Evolutionary conservation across 2,329 filamentous ascomycete genomes (phyloP).

Genomic region (Blastomyces parvus): DNA sequence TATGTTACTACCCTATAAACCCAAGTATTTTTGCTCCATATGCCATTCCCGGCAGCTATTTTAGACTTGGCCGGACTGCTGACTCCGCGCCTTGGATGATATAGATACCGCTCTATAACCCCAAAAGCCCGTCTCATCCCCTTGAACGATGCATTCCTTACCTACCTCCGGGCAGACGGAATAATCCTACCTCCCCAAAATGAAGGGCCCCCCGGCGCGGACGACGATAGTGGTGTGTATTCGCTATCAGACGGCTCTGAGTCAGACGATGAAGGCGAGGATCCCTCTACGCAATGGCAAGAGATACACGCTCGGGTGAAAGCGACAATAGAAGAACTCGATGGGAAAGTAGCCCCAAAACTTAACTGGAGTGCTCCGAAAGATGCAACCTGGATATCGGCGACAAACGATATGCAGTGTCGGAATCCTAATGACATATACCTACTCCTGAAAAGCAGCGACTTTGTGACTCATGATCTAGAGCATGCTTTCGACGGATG

Average conservation of each 20-base stretch:
- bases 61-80: neutral
- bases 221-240: conserved; percentile 52
- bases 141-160: conserved; percentile 63
- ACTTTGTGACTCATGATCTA: conserved; percentile 88
- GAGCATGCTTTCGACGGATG: conserved; percentile 85
- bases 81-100: conserved; percentile 6
- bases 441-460: conserved; percentile 83
- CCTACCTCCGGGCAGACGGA: conserved; percentile 84
- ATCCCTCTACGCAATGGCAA: conserved; percentile 48
- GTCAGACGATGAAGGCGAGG: conserved; percentile 49
- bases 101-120: conserved; percentile 65
- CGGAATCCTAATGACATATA: conserved; percentile 84
- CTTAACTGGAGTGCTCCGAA: conserved; percentile 97
- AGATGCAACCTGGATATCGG: conserved; percentile 84
- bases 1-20: conserved; percentile 29
- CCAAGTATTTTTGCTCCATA: neutral
- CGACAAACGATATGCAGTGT: conserved; percentile 87
- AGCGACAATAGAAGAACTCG: conserved; percentile 66
- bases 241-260: conserved; percentile 49
- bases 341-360: conserved; percentile 81
- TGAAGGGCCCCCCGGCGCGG: conserved; percentile 27
- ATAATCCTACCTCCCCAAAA: conserved; percentile 62
- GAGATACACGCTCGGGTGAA: conserved; percentile 70
- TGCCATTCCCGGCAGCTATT: conserved; percentile 7
- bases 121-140: conserved; percentile 81